phyloP scores from a whole-genome alignment of 108 stramenopile genomes.

The Discostella pseudostelligera region DNA sequence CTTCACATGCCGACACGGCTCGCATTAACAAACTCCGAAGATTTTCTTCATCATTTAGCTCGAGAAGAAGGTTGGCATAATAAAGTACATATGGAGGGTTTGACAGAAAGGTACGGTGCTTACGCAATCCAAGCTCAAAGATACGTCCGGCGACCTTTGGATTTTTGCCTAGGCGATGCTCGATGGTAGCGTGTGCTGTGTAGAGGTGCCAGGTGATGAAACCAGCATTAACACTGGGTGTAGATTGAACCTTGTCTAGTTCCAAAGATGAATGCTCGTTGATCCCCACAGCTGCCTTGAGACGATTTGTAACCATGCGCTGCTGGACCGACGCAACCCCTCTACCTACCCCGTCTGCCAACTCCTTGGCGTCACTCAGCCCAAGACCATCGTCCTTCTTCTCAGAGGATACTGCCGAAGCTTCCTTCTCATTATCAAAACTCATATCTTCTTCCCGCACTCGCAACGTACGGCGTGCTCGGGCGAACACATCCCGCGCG shows the following conservation, averaged over 20 bases:
- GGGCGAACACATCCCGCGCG: conserved; percentile 72
- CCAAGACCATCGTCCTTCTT: conserved; percentile 33
- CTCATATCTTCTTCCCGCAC: conserved; percentile 42
- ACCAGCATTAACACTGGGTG: conserved; percentile 15
- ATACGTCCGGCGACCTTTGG: conserved; percentile 80
- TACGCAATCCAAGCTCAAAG: conserved; percentile 83
- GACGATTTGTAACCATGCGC: conserved; percentile 77
- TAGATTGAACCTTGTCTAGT: conserved; percentile 7
- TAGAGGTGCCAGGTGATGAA: conserved; percentile 86
- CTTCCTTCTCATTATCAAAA: conserved; percentile 23
- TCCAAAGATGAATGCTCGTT: neutral
- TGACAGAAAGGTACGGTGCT: conserved; percentile 72
- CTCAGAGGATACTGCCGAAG: neutral
- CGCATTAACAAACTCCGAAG: conserved; percentile 76
- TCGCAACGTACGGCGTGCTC: conserved; percentile 64
- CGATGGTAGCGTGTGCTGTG: conserved; percentile 78
- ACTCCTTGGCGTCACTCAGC: conserved; percentile 27
- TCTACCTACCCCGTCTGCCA: conserved; percentile 21
- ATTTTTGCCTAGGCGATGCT: conserved; percentile 73
- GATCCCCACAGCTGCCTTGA: conserved; percentile 50
- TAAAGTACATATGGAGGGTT: conserved; percentile 72
- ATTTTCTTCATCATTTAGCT: conserved; percentile 78
- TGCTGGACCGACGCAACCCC: conserved; percentile 19
- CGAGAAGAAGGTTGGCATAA: conserved; percentile 82
- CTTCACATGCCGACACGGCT: conserved; percentile 78